Conservation (phyloP, 2,329 filamentous ascomycete genomes). For the Alternaria postmessia region DNA sequence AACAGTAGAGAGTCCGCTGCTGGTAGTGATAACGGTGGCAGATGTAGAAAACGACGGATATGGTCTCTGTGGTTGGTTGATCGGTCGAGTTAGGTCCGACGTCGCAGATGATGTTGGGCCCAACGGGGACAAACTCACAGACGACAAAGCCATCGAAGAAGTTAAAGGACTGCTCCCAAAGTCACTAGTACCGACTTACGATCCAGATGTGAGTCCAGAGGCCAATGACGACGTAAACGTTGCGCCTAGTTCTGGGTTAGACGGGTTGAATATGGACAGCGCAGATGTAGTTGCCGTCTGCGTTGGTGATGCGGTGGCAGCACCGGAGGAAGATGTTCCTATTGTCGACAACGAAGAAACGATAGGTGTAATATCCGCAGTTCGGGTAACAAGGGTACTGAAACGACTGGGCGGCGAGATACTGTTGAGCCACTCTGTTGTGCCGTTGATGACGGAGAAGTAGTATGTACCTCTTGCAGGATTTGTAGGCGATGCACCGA, state of each 20-base stretch:
- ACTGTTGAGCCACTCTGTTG: conserved; percentile 44
- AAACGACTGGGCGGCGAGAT: conserved; percentile 37
- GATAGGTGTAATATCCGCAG: conserved; percentile 3
- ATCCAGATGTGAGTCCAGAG: neutral
- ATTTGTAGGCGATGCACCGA: conserved; percentile 32
- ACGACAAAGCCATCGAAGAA: neutral
- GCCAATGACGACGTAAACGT: neutral
- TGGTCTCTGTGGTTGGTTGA: conserved; percentile 16
- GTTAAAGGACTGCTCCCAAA: neutral
- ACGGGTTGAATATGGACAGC: neutral
- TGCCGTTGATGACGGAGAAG: conserved; percentile 44
- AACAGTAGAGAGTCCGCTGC: neutral
- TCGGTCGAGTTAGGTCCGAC: neutral
- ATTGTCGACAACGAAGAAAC: conserved; percentile 6
- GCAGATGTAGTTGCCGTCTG: neutral
- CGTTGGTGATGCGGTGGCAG: neutral
- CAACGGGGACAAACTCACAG: neutral
- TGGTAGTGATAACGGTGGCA: neutral
- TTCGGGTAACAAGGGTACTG: conserved; percentile 17
- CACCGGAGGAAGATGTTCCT: conserved; percentile 1
- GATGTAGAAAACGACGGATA: conserved; percentile 4
- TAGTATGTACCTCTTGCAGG: conserved; percentile 43
- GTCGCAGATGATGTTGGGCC: neutral
- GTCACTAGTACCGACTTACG: neutral
- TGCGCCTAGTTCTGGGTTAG: neutral